Evolutionary conservation across 257 asterid species (phyloP).

Genomic region (Cruciata laevipes): DNA sequence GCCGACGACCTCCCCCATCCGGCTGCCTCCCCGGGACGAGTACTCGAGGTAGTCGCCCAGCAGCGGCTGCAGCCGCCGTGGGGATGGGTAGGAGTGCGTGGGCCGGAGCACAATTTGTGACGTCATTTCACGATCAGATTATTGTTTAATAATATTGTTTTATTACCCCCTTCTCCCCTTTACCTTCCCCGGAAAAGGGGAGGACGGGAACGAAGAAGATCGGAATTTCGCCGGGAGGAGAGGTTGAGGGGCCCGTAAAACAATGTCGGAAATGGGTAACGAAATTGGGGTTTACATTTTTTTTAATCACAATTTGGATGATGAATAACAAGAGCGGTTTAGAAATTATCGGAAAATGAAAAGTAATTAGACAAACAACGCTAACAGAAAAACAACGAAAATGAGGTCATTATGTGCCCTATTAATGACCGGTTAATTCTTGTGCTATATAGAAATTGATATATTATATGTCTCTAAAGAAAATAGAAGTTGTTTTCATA

Average conservation of each 20-base stretch:
- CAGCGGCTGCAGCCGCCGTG: slow-evolving; percentile 41
- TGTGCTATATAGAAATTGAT: not conserved
- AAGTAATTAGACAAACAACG: not conserved
- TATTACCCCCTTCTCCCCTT: not conserved
- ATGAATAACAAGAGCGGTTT: not conserved
- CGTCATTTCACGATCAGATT: slow-evolving; percentile 25
- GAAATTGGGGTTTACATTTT: not conserved
- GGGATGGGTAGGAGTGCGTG: slow-evolving; percentile 20
- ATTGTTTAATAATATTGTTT: not conserved
- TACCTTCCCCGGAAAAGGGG: not conserved
- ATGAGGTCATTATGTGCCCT: not conserved
- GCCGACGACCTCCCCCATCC: slow-evolving; percentile 68
- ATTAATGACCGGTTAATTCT: not conserved
- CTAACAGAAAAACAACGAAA: not conserved
- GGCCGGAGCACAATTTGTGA: slow-evolving; percentile 34
- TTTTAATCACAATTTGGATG: not conserved
- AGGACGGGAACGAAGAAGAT: not conserved
- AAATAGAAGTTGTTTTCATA: too few relatives aligned
- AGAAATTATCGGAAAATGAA: slow-evolving; percentile 14
- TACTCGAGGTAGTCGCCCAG: slow-evolving; percentile 21
- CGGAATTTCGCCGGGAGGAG: not conserved
- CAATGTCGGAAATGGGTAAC: not conserved
- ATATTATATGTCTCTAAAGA: too few relatives aligned
- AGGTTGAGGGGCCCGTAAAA: not conserved
- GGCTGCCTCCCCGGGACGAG: slow-evolving; percentile 26